Evolutionary conservation across 495 filamentous ascomycete genomes (phyloP).

Genomic region (Daldinia loculata): DNA sequence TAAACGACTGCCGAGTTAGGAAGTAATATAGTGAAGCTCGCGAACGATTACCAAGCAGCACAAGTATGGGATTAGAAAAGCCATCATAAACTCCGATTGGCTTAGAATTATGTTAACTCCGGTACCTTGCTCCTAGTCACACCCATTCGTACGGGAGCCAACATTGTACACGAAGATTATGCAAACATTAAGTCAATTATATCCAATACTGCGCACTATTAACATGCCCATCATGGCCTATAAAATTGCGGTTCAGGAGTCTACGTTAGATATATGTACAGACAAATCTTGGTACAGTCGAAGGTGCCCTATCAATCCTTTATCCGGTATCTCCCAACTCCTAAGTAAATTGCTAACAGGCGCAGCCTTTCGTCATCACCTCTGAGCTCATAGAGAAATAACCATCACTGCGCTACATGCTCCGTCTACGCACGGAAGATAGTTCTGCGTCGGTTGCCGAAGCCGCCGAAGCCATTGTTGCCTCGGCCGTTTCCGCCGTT

Average conservation of each 20-base stretch:
- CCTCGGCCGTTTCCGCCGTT: constrained; percentile 7
- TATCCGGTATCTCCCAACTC: constrained; percentile 33
- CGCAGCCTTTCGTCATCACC: constrained; percentile 18
- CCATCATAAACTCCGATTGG: background rate
- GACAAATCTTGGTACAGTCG: constrained; percentile 27
- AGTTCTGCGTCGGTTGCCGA: constrained; percentile 28
- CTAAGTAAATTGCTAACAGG: constrained; percentile 22
- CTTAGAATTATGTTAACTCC: background rate
- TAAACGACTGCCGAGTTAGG: background rate
- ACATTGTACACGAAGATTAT: background rate
- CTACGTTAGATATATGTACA: constrained; percentile 39
- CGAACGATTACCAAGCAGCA: constrained; percentile 1
- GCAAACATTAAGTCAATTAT: background rate
- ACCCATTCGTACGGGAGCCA: background rate
- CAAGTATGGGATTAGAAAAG: background rate
- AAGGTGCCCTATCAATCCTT: constrained; percentile 33
- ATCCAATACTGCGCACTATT: background rate
- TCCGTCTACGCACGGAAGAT: constrained; percentile 28
- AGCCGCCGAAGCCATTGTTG: background rate
- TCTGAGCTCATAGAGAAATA: background rate
- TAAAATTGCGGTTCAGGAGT: constrained; percentile 14
- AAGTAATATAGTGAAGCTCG: background rate
- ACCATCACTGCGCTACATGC: background rate
- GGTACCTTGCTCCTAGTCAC: background rate
- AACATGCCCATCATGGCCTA: background rate